phyloP scores from a whole-genome alignment of 257 asterid species.

The Leonotis leonurus region DNA sequence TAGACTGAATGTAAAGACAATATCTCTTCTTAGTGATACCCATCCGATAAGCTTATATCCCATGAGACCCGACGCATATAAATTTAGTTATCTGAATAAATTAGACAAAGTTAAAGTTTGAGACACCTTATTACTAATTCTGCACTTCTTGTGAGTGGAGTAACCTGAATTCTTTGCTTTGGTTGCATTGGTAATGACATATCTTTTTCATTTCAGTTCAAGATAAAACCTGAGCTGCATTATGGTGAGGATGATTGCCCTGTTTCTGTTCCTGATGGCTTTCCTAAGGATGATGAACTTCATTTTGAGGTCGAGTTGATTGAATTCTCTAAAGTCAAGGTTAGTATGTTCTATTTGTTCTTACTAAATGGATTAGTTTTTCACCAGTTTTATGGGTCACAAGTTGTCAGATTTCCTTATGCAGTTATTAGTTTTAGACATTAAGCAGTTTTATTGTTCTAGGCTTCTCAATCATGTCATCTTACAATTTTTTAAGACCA shows the following conservation, averaged over 20 bases:
- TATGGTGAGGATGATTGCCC: slow-evolving; percentile 90
- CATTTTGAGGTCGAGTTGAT: slow-evolving; percentile 92
- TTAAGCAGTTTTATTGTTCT: slow-evolving; percentile 5
- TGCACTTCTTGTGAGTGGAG: slow-evolving; percentile 1
- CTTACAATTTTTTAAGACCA: background rate
- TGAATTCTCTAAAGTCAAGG: slow-evolving; percentile 92
- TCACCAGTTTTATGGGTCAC: background rate
- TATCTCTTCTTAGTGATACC: background rate
- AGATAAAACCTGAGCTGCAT: slow-evolving; percentile 90
- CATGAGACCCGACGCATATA: background rate
- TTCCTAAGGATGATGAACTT: slow-evolving; percentile 89
- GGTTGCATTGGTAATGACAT: slow-evolving; percentile 5
- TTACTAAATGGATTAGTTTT: background rate
- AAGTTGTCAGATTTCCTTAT: background rate
- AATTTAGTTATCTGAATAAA: background rate
- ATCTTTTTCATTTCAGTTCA: slow-evolving; percentile 60
- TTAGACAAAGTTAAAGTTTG: background rate
- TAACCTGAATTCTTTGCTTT: background rate
- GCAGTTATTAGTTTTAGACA: background rate
- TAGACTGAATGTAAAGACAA: background rate
- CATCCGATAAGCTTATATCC: background rate
- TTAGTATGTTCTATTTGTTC: slow-evolving; percentile 31
- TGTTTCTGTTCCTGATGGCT: slow-evolving; percentile 54
- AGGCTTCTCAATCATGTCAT: background rate
- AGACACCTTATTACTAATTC: background rate